Base-by-base conservation (phyloP, 768 basidiomycete species). In the Boletus sensibilis region DNA sequence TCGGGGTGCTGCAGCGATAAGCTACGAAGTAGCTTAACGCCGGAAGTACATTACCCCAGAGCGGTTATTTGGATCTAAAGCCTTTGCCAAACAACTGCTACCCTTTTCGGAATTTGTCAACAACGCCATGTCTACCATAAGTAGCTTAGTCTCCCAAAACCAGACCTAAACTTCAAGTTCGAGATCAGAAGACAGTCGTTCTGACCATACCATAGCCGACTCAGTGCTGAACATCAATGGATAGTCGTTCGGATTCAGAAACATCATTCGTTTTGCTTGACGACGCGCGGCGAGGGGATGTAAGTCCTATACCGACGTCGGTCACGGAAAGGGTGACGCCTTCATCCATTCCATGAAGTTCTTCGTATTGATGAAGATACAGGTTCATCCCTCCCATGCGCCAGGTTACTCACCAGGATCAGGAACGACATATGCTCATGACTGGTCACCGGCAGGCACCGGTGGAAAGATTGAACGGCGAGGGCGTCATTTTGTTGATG, bases 401-500 rank as follows among this genome's bases (percentile, higher is more conserved):
- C 56, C 67, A 13, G 65, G 68, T 5, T 85, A 87, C 58, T 58
- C 48, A 5, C 79, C 81, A 4, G 85, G 85, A 5, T 77, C 77
- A 9, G 59, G 64, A 10, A 44, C 71, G 0, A 80, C 84, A 2
- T 88, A 82, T 58, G 88, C 87, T 0, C 90, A 92, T 60, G 85
- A 88, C 65, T 93, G 88, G 90, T 87, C 85, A 11, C 62, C 53
- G 14, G 56, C 67, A 31, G 81, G 77, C 23, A 87, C 83, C 0
- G 85, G 83, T 14, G 84, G 84, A 23, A 69, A 69, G 14, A 67
- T 94, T 23, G 72, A 72, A 33, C 78, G 82, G 1, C 80, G 82
- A 51, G 94, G 94, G 0, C 78, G 92, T 16, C 85, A 97, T 68
- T 91, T 97, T 62, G 74, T 94, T 2, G 95, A 98, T 68, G 73